Base-by-base conservation (phyloP, 805 yeast species). In the Starmerella stellata region DNA sequence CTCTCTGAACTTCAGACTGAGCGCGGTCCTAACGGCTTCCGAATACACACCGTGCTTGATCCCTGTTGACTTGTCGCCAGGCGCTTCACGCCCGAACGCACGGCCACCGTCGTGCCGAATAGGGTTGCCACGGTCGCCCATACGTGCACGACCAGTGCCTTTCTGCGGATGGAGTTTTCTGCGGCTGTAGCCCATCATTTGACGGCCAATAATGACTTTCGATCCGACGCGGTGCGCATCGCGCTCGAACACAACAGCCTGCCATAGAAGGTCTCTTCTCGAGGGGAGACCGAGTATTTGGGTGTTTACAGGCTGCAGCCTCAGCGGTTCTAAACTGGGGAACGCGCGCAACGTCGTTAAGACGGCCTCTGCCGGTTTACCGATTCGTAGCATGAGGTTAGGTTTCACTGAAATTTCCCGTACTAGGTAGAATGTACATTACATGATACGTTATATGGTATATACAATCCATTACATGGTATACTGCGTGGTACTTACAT, bases 71-170 rank as follows among this genome's bases (percentile, higher is more conserved):
- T 76, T 74, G 57, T 87, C 93, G 52, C 78, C 82, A 36, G 94
- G 93, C 3, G 95, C 95, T 39, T 70, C 72, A 55, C 90, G 75
- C 14, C 90, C 95, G 52, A 77, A 72, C 0, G 96, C 95, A 50
- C 76, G 68, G 38, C 87, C 83, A 57, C 94, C 95, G 53, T 78
- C 81, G 52, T 72, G 74, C 62, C 94, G 75, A 34, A 75, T 78
- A 36, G 98, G 98, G 19, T 94, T 81, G 53, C 85, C 87, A 42
- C 79, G 83, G 60, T 85, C 95, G 64, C 99, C 99, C 39, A 73
- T 77, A 66, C 99, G 75, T 38, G 99, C 99, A 44, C 70, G 69
- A 61, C 99, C 99, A 14, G 81, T 64, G 43, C 96, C 96, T 61
- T 90, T 90, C 61, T 90, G 98, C 23, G 82, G 80, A 29, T 72